These are phyloP conservation scores for Acacia crassicarpa DNA, from an alignment of 306 rosid species.

Conservation along the genomic window DNA sequence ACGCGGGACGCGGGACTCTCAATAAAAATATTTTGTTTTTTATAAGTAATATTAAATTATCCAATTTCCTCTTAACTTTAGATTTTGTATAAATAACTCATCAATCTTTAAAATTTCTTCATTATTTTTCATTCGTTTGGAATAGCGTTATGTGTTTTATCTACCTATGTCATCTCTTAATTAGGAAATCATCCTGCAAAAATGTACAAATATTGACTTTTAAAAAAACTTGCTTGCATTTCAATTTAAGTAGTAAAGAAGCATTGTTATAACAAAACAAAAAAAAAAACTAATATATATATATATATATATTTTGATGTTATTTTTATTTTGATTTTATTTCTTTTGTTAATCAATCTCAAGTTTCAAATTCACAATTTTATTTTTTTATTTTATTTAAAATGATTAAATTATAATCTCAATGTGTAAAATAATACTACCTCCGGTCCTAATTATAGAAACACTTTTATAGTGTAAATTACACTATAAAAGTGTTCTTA, in stretches of 20 bases:
- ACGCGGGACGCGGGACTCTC: neutral
- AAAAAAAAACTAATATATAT: too few relatives aligned
- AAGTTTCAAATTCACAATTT: neutral
- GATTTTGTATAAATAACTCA: too few relatives aligned
- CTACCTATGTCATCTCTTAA: neutral
- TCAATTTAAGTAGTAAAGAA: neutral
- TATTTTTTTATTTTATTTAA: too few relatives aligned
- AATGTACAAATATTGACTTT: neutral
- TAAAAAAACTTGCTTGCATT: neutral
- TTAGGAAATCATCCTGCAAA: neutral
- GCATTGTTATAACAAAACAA: too few relatives aligned
- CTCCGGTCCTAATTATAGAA: too few relatives aligned
- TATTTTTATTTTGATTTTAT: neutral
- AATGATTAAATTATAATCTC: too few relatives aligned
- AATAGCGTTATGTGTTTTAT: neutral
- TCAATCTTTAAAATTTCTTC: too few relatives aligned
- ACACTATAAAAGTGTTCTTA: too few relatives aligned
- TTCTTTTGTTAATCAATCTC: neutral
- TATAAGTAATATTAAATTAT: too few relatives aligned
- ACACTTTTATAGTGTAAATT: too few relatives aligned
- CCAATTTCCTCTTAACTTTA: too few relatives aligned
- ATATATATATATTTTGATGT: neutral
- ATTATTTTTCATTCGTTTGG: neutral
- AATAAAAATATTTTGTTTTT: too few relatives aligned
- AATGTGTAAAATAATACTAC: neutral